A percentile compares a stretch with the other conserved stretches of the same genome.
Conservation (phyloP, 768 basidiomycete species). For the Pleurotus ostreatus region DNA sequence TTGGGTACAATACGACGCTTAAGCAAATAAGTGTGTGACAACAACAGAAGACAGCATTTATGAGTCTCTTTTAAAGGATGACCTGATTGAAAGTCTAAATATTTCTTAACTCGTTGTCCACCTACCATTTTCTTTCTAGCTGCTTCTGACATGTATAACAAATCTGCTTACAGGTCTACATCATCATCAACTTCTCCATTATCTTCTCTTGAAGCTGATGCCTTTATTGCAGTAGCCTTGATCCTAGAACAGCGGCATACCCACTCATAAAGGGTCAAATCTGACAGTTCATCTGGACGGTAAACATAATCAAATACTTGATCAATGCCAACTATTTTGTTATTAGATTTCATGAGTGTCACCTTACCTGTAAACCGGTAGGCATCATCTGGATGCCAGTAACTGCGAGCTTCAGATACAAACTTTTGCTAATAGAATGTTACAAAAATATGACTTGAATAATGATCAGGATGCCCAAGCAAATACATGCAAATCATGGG, state of each 20-base stretch:
- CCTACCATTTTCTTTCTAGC: too few relatives aligned
- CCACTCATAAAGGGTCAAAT: constrained; percentile 15
- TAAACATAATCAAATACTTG: constrained; percentile 15
- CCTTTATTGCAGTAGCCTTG: not conserved
- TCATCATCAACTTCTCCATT: too few relatives aligned
- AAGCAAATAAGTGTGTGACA: not conserved
- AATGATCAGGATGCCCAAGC: constrained; percentile 23
- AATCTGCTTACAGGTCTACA: too few relatives aligned
- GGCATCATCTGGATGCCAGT: constrained; percentile 11
- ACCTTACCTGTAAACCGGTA: constrained; percentile 15
- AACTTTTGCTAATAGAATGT: constrained; percentile 9
- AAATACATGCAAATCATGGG: constrained; percentile 16
- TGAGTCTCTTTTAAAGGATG: constrained; percentile 13
- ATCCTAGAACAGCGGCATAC: constrained; percentile 6
- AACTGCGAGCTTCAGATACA: constrained; percentile 14
- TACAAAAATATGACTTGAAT: constrained; percentile 20
- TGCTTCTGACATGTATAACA: too few relatives aligned
- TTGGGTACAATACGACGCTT: constrained; percentile 18
- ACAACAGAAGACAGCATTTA: constrained; percentile 1
- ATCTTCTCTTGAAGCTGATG: not conserved
- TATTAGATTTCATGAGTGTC: constrained; percentile 14
- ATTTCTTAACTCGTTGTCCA: not conserved
- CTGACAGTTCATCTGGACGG: constrained; percentile 10
- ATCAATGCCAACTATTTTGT: constrained; percentile 16
- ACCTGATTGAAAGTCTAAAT: not conserved